Conservation (phyloP, 805 yeast species). For the Suhomyces xylopsoci region DNA sequence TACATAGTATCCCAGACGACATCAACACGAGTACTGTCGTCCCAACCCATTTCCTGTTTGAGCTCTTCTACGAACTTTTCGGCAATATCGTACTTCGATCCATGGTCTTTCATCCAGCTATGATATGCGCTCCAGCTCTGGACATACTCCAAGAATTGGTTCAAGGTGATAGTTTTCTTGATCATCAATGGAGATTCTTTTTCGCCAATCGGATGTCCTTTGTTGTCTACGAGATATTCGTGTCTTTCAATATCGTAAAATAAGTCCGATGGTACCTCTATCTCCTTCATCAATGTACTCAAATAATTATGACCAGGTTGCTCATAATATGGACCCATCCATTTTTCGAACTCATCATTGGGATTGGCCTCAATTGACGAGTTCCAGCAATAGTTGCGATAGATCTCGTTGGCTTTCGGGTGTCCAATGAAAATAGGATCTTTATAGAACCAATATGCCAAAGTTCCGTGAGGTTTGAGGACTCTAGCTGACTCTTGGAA, state of each 20-base stretch:
- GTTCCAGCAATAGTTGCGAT: constrained; percentile 48
- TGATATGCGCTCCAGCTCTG: constrained; percentile 40
- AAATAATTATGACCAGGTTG: constrained; percentile 46
- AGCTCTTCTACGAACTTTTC: constrained; percentile 47
- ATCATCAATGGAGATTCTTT: constrained; percentile 22
- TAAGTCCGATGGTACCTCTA: constrained; percentile 30
- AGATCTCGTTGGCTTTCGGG: constrained; percentile 54
- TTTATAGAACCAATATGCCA: constrained; percentile 68
- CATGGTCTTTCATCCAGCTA: constrained; percentile 33
- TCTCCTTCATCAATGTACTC: constrained; percentile 34
- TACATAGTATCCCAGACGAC: constrained; percentile 57
- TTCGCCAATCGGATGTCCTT: constrained; percentile 13
- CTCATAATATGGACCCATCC: constrained; percentile 48
- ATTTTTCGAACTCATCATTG: constrained; percentile 31
- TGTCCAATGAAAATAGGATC: constrained; percentile 60
- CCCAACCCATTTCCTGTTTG: constrained; percentile 44
- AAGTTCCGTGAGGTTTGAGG: constrained; percentile 59
- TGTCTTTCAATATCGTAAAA: constrained; percentile 23
- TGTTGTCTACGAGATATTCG: constrained; percentile 15
- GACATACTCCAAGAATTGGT: constrained; percentile 23
- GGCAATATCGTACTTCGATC: constrained; percentile 42
- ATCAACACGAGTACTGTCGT: constrained; percentile 37
- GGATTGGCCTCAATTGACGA: constrained; percentile 10
- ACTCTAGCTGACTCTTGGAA: constrained; percentile 48
- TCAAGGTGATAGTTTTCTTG: constrained; percentile 16